Evolutionary conservation across 805 yeast genomes (phyloP).

Genomic region (Candida stauntonica): DNA sequence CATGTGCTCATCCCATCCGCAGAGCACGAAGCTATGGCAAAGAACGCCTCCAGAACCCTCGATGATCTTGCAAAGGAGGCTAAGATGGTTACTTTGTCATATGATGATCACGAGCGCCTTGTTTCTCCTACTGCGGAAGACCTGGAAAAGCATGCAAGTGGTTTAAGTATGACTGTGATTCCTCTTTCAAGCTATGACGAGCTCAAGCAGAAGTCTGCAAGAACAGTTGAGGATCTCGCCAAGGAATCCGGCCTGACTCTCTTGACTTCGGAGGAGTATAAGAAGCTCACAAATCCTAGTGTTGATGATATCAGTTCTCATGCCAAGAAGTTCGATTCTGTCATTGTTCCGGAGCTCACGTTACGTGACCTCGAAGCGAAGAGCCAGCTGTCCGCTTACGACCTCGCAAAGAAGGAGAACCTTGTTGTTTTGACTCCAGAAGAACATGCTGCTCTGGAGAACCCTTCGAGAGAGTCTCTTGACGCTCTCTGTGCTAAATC

Average conservation of each 20-base stretch:
- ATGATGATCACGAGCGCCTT: constrained; percentile 14
- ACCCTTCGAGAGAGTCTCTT: constrained; percentile 16
- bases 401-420: constrained; percentile 19
- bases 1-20: constrained; percentile 16
- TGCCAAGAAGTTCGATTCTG: constrained; percentile 9
- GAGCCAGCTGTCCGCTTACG: constrained; percentile 17
- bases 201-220: constrained; percentile 6
- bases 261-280: constrained; percentile 21
- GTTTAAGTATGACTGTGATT: too few species aligned
- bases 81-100: constrained; percentile 10
- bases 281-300: constrained; percentile 16
- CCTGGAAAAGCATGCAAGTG: constrained; percentile 12
- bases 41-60: constrained; percentile 18
- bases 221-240: constrained; percentile 19
- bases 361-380: constrained; percentile 12
- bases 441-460: constrained; percentile 14
- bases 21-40: constrained; percentile 9
- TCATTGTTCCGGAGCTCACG: constrained; percentile 6
- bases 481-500: constrained; percentile 6
- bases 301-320: constrained; percentile 3
- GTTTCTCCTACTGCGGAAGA: constrained; percentile 11
- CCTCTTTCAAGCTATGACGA: constrained; percentile 1
- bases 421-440: constrained; percentile 16
- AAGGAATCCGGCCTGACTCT: constrained; percentile 24
- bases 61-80: constrained; percentile 22